Evolutionary conservation across 495 filamentous ascomycete species (phyloP).

Genomic region (Hypoxylon crocopeplum): DNA sequence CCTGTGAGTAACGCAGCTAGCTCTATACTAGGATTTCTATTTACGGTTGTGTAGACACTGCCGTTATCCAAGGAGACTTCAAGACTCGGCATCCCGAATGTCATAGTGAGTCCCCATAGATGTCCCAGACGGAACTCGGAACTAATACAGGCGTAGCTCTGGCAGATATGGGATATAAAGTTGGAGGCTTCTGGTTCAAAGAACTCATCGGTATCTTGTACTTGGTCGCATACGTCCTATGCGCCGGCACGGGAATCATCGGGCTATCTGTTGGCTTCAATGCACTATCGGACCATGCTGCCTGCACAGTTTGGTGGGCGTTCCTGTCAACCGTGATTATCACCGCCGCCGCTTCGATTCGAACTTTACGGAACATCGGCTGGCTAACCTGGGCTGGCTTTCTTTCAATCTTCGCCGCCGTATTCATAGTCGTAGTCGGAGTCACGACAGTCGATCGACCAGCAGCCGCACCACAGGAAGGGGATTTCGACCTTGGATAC

Average conservation of each 20-base stretch:
- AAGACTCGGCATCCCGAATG: constrained; percentile 49
- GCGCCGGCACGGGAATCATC: constrained; percentile 56
- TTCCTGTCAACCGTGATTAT: constrained; percentile 43
- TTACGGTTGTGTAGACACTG: constrained; percentile 16
- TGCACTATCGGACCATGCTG: constrained; percentile 54
- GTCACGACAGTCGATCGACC: constrained; percentile 52
- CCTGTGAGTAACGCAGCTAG: constrained; percentile 18
- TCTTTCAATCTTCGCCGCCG: constrained; percentile 51
- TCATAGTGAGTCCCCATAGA: constrained; percentile 24
- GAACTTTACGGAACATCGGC: constrained; percentile 51
- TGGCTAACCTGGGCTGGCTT: constrained; percentile 59
- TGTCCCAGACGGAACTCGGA: background rate
- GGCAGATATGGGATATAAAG: constrained; percentile 47
- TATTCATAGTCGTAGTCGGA: constrained; percentile 58
- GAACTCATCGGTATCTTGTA: constrained; percentile 54
- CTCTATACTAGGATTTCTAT: background rate
- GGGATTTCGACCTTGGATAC: constrained; percentile 34
- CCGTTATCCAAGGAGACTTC: constrained; percentile 46
- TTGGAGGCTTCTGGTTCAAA: constrained; percentile 40
- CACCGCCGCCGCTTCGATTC: constrained; percentile 38
- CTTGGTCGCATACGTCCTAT: constrained; percentile 56
- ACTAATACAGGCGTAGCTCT: constrained; percentile 14
- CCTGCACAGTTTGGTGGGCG: constrained; percentile 56
- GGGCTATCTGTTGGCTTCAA: constrained; percentile 59
- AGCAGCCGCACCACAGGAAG: constrained; percentile 37